Base-by-base conservation (phyloP, 2,329 filamentous ascomycete species). In the Pseudovirgaria hyperparasitica region DNA sequence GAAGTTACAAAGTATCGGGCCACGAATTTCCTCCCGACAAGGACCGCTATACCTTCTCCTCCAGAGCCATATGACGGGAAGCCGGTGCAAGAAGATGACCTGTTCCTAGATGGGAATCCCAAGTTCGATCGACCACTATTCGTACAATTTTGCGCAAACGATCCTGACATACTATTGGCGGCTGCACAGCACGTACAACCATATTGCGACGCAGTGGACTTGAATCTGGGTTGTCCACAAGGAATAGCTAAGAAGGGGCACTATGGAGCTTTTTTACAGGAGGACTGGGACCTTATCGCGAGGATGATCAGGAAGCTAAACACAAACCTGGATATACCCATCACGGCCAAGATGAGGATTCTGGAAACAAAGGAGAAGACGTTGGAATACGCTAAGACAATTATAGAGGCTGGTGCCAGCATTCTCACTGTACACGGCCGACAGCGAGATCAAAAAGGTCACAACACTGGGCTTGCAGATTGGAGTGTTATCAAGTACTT, bases 181-280 rank as follows among this genome's bases (percentile, higher is more conserved):
- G 85, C 90, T 0, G 90, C 87, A 0, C 67, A 70, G 37, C 67
- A 76, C 34, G 86, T 84, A 0, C 76, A 80, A 5, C 82, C 84
- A 0, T 81, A 86, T 53, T 96, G 87, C 55, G 90, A 98, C 51
- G 90, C 90, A 6, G 79, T 98, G 4, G 90, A 98, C 52, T 59
- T 98, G 41, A 98, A 98, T 50, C 64, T 98, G 4, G 90, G 90
- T 6, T 98, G 90, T 56, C 90, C 90, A 1, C 90, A 98, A 50
- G 87, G 87, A 2, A 98, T 98, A 40, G 90, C 90, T 18, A 72
- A 73, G 50, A 81, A 80, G 50, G 90, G 90, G 6, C 76, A 82
- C 50, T 98, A 98, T 46, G 90, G 90, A 13, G 79, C 87, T 1
- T 98, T 96, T 46, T 55, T 98, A 40, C 90, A 98, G 54, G 90